Percentiles rank a stretch among this genome's conserved stretches.
phyloP scores from a whole-genome alignment of 176 grass and related monocot genomes.

The maize (Zea mays) region Zm-B73-REFERENCE-NAM-5.0 NC_050099.1:180211501-180212000 shows the following conservation, averaged over 20 bases:
- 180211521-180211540: conserved; percentile 70
- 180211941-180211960: too few species aligned
- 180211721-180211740: neutral
- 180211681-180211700: neutral
- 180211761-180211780: neutral
- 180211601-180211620: neutral
- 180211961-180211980: too few species aligned
- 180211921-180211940: too few species aligned
- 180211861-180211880: too few species aligned
- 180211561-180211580: conserved; percentile 91
- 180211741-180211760: neutral
- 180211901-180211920: too few species aligned
- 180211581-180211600: neutral
- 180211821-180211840: too few species aligned
- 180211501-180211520: conserved; percentile 78
- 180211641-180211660: neutral
- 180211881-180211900: too few species aligned
- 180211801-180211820: neutral
- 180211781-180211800: neutral
- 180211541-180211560: conserved; percentile 82
- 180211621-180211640: neutral
- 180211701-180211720: neutral
- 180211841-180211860: too few species aligned
- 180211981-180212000: too few species aligned
- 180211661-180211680: neutral